Conservation (phyloP, 805 yeast species). For the Ogataea trehaloabstinens region DNA sequence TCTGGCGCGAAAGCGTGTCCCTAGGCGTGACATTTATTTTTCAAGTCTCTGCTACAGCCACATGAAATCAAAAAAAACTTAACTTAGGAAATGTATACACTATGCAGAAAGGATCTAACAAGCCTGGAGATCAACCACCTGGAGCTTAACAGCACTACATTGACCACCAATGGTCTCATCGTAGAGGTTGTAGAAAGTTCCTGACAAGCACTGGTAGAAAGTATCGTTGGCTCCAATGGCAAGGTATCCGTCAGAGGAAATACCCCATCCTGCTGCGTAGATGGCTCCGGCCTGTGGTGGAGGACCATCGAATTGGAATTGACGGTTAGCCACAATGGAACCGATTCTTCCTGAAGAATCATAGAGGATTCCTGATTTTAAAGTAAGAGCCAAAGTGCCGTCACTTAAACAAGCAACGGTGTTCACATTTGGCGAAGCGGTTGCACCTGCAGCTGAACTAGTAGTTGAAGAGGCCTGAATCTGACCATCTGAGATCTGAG, state of each 20-base stretch:
- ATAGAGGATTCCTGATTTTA: conserved; percentile 40
- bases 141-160: conserved; percentile 45
- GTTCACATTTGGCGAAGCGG: conserved; percentile 21
- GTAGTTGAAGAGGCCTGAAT: conserved; percentile 38
- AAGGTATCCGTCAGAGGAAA: conserved; percentile 43
- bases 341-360: conserved; percentile 53
- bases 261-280: conserved; percentile 52
- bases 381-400: conserved; percentile 43
- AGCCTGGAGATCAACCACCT: conserved; percentile 40
- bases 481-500: conserved; percentile 41
- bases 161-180: conserved; percentile 47
- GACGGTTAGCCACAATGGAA: conserved; percentile 59
- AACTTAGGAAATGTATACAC: too few species aligned
- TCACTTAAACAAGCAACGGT: conserved; percentile 35
- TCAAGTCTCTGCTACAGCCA: too few species aligned
- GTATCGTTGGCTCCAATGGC: conserved; percentile 46
- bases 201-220: conserved; percentile 56
- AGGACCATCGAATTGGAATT: conserved; percentile 66
- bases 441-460: conserved; percentile 17
- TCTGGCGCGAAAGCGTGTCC: too few species aligned
- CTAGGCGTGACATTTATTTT: too few species aligned
- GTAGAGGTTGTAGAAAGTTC: conserved; percentile 58
- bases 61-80: too few species aligned
- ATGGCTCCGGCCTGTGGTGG: conserved; percentile 61
- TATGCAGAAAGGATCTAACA: conserved; percentile 20